A percentile compares a stretch with the other conserved stretches of the same genome.
Evolutionary conservation across 1,139 yeast species (phyloP).

Genomic region (Hansenula lynferdii): DNA sequence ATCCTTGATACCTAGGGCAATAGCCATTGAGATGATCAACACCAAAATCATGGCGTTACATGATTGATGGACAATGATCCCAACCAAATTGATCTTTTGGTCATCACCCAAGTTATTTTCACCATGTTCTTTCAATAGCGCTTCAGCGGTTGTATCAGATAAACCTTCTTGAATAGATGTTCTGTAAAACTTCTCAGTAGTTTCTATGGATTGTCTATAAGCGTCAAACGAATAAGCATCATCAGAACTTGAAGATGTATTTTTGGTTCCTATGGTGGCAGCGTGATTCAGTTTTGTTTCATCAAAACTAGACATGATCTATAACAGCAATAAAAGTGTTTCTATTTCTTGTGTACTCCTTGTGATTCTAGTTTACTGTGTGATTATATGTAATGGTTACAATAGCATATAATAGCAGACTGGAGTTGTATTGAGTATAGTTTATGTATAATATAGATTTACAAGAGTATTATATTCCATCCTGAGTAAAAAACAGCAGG

Average conservation of each 20-base stretch:
- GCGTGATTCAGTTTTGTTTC: conserved; percentile 8
- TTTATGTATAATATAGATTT: too few species aligned
- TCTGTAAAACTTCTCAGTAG: conserved; percentile 33
- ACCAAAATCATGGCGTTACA: conserved; percentile 82
- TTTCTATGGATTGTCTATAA: conserved; percentile 23
- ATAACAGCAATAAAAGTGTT: too few species aligned
- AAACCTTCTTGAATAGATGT: conserved; percentile 48
- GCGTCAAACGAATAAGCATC: conserved; percentile 5
- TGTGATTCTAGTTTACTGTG: too few species aligned
- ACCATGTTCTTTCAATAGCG: conserved; percentile 39
- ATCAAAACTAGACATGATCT: conserved; percentile 11
- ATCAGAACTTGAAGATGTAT: conserved; percentile 4
- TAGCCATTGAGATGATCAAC: conserved; percentile 66
- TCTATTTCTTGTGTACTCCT: too few species aligned
- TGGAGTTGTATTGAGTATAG: too few species aligned
- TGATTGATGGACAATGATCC: conserved; percentile 62
- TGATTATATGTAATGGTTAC: too few species aligned
- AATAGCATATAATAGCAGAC: too few species aligned
- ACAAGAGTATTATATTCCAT: too few species aligned
- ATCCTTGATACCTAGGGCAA: conserved; percentile 70
- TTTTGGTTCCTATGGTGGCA: conserved; percentile 7
- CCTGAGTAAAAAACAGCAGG: too few species aligned
- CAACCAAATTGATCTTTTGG: conserved; percentile 48
- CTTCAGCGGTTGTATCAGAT: conserved; percentile 20
- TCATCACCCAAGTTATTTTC: conserved; percentile 60